phyloP scores from a whole-genome alignment of 148 eudicot genomes.

The Camellia granthamiana region DNA sequence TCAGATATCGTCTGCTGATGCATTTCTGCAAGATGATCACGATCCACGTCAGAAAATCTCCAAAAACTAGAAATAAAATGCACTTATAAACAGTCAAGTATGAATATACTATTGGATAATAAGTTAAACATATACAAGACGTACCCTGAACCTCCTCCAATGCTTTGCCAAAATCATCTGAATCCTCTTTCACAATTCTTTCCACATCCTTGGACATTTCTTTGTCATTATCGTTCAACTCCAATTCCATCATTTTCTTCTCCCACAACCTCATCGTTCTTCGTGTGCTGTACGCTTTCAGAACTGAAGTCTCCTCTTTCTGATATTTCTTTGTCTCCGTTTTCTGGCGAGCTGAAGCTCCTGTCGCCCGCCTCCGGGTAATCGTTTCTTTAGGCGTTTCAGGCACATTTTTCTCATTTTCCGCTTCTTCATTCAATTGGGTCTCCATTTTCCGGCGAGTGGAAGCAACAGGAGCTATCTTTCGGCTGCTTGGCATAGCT shows the following conservation, averaged over 20 bases:
- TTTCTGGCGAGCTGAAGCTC: conserved; percentile 23
- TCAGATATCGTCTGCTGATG: conserved; percentile 9
- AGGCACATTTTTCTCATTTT: neutral
- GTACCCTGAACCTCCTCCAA: conserved; percentile 8
- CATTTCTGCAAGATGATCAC: conserved; percentile 18
- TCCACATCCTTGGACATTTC: conserved; percentile 17
- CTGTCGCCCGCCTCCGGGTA: conserved; percentile 21
- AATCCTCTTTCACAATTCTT: conserved; percentile 15
- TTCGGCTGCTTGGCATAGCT: conserved; percentile 13
- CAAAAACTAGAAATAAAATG: neutral
- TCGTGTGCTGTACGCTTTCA: conserved; percentile 37
- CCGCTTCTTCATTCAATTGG: conserved; percentile 19
- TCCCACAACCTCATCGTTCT: conserved; percentile 45
- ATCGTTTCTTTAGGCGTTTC: conserved; percentile 25
- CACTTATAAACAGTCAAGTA: neutral
- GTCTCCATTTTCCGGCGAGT: conserved; percentile 19
- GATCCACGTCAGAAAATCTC: neutral
- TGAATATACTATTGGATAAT: neutral
- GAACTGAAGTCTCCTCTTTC: conserved; percentile 30
- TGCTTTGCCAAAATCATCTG: conserved; percentile 15
- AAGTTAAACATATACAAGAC: conserved; percentile 21
- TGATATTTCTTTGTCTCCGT: conserved; percentile 9
- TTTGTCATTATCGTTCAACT: conserved; percentile 14
- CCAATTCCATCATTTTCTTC: conserved; percentile 29
- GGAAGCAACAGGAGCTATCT: conserved; percentile 19